Base-by-base conservation (phyloP, 768 basidiomycete species). In the Boletus reticulatus region DNA sequence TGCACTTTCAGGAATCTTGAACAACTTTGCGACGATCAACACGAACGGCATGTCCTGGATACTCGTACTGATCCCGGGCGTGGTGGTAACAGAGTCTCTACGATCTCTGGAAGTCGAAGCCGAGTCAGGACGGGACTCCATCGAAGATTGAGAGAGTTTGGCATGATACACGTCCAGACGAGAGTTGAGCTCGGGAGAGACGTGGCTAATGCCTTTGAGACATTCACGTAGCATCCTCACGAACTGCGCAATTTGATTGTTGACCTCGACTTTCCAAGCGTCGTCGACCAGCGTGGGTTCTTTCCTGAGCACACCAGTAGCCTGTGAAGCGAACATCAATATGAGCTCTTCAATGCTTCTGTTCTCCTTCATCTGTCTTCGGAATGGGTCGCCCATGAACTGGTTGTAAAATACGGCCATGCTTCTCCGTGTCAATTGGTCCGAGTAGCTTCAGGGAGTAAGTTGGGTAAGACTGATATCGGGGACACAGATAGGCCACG, bases 291-390 rank as follows among this genome's bases (percentile, higher is more conserved):
- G 76, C 3, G 89, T 80, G 0, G 90, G 90, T 61, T 95, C 93
- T 73, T 97, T 97, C 80, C 87, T 89, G 56, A 98, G 80, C 10
- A 92, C 84, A 27, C 83, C 80, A 4, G 92, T 93, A 4, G 96
- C 91, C 50, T 93, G 87, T 2, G 94, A 91, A 12, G 95, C 95
- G 65, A 98, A 98, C 81, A 91, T 90, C 49, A 99, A 79, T 56
- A 99, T 96, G 52, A 99, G 87, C 60, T 98, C 94, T 74, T 99
- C 97, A 38, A 98, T 92, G 76, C 96, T 97, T 44, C 97, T 83
- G 70, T 92, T 95, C 70, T 98, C 95, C 72, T 93, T 92, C 84
- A 98, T 89, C 64, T 94, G 90, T 36, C 84, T 81, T 54, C 89
- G 85, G 77, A 97, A 96, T 38, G 78, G 80, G 27, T 92, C 89